Evolutionary conservation across 2,329 filamentous ascomycete species (phyloP).

Genomic region (Aspergillus pseudoglaucus): DNA sequence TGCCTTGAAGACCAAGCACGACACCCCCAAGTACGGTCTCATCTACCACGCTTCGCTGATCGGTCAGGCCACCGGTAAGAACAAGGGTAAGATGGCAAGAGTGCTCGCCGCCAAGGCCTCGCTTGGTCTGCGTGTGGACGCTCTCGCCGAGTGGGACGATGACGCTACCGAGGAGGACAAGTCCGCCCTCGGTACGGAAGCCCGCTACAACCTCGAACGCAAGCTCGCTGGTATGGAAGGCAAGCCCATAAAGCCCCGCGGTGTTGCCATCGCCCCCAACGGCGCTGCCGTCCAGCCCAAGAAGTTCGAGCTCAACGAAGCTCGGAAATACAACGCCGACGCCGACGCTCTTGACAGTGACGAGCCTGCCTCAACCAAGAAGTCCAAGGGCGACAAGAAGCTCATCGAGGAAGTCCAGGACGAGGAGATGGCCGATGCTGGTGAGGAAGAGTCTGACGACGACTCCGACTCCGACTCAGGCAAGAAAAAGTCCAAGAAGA

Average conservation of each 20-base stretch:
- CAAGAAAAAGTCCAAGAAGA: slow-evolving; percentile 38
- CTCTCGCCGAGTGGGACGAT: slow-evolving; percentile 70
- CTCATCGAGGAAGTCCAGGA: slow-evolving; percentile 41
- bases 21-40: slow-evolving; percentile 96
- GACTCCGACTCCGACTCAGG: slow-evolving; percentile 23
- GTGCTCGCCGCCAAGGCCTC: slow-evolving; percentile 92
- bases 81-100: slow-evolving; percentile 99
- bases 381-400: slow-evolving; percentile 42
- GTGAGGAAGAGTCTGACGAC: slow-evolving; percentile 20
- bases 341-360: slow-evolving; percentile 75
- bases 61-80: slow-evolving; percentile 92
- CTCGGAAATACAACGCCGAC: slow-evolving; percentile 88
- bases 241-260: slow-evolving; percentile 75
- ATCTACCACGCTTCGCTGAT: slow-evolving; percentile 91
- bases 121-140: slow-evolving; percentile 87
- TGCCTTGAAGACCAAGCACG: slow-evolving; percentile 97
- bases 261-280: slow-evolving; percentile 67
- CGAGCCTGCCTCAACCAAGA: slow-evolving; percentile 47
- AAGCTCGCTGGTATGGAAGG: slow-evolving; percentile 64
- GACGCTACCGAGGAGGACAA: slow-evolving; percentile 85
- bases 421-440: slow-evolving; percentile 40
- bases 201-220: slow-evolving; percentile 43
- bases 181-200: slow-evolving; percentile 65
- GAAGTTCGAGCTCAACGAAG: slow-evolving; percentile 81
- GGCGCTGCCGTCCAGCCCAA: slow-evolving; percentile 59